Conservation (phyloP, 2,329 filamentous ascomycete genomes). For the Fusarium sp. region DNA sequence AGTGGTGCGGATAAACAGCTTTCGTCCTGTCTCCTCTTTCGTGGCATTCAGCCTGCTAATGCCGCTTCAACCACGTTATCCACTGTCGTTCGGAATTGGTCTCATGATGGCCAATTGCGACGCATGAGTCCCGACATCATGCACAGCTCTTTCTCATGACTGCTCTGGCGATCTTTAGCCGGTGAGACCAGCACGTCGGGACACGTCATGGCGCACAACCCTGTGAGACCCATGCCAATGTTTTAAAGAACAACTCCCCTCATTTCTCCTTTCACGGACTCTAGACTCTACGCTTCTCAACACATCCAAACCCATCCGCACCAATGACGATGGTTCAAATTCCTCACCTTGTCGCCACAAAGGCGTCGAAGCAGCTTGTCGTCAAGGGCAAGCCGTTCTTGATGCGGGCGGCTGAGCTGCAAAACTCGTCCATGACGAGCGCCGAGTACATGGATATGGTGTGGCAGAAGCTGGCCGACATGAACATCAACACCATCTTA, state of each 20-base stretch:
- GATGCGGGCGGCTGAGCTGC: constrained; percentile 47
- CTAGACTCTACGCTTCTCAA: not conserved
- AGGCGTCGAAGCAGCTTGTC: constrained; percentile 43
- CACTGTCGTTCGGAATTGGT: not conserved
- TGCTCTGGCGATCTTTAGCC: not conserved
- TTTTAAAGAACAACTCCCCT: not conserved
- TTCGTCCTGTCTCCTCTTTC: not conserved
- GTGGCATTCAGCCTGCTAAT: not conserved
- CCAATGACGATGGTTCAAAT: not conserved
- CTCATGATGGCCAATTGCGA: not conserved
- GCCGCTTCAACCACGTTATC: not conserved
- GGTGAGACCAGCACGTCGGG: not conserved
- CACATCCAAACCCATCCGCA: not conserved
- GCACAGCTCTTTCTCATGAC: not conserved
- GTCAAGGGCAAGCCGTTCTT: constrained; percentile 51
- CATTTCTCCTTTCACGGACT: not conserved
- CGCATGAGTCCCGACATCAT: not conserved
- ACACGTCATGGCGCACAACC: not conserved
- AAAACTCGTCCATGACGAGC: constrained; percentile 48
- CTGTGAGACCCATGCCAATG: not conserved
- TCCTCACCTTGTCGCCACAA: constrained; percentile 6
- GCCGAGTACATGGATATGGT: constrained; percentile 46
- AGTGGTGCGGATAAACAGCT: not conserved
- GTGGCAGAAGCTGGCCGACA: constrained; percentile 45
- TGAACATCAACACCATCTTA: constrained; percentile 51